These are phyloP conservation scores for Microbotryum violaceum DNA, from an alignment of 1,284 basidiomycete species.

Conservation along the genomic window DNA sequence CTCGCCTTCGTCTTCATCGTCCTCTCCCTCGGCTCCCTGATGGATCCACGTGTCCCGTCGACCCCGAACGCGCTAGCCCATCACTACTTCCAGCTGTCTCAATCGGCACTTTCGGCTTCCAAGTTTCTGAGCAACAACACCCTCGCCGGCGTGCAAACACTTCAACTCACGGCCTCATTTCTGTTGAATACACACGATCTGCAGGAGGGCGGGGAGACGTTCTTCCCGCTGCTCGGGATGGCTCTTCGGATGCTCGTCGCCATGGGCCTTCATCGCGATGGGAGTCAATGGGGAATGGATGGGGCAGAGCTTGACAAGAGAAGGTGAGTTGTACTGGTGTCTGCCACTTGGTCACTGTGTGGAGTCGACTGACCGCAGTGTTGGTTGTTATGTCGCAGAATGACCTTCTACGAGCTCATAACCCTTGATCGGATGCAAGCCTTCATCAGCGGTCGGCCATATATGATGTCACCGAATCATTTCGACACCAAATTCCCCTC, in stretches of 20 bases:
- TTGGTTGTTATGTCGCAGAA: conserved; percentile 8
- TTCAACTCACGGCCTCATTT: conserved; percentile 35
- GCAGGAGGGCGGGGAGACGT: conserved; percentile 33
- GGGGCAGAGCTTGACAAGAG: conserved; percentile 26
- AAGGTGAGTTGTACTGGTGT: too few species aligned
- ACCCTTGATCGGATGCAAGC: conserved; percentile 31
- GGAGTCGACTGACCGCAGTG: too few species aligned
- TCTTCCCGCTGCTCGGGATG: conserved; percentile 34
- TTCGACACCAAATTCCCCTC: conserved; percentile 30
- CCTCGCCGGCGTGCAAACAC: conserved; percentile 32
- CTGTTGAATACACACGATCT: conserved; percentile 36
- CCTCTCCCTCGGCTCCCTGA: conserved; percentile 33
- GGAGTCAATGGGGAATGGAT: conserved; percentile 29
- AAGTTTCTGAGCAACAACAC: conserved; percentile 31
- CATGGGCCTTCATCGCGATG: conserved; percentile 33
- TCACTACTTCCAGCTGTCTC: conserved; percentile 26
- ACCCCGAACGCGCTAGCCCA: conserved; percentile 26
- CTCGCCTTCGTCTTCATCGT: conserved; percentile 36
- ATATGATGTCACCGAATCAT: conserved; percentile 25
- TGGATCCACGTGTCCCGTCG: conserved; percentile 30
- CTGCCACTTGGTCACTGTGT: too few species aligned
- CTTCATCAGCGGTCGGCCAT: conserved; percentile 27
- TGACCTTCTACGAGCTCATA: conserved; percentile 33
- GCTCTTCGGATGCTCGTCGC: conserved; percentile 16
- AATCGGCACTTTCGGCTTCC: conserved; percentile 23